Evolutionary conservation across 768 basidiomycete genomes (phyloP), one percentile per base, ranked within the genome.

Genomic region (Pleurotus pulmonarius): DNA sequence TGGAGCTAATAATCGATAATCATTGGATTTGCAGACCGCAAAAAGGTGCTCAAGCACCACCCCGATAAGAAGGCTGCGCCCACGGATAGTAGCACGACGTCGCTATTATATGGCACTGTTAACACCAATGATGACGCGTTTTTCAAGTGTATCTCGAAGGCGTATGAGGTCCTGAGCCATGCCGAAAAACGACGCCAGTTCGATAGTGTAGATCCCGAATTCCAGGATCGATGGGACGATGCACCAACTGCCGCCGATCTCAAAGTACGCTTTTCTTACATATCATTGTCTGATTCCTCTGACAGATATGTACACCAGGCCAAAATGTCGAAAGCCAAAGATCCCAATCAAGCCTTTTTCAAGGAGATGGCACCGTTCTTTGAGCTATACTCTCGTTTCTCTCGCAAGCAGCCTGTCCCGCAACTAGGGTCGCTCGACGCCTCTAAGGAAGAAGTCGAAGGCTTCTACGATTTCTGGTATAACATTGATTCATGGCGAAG

Each of bases 131-230:
- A 98, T 71, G 96, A 99, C 65, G 87, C 87, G 0, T 98, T 99
- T 80, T 99, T 99, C 90, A 99, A 99, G 75, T 99, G 97, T 70
- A 98, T 99, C 63, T 88, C 92, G 75, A 99, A 99, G 73, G 96
- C 96, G n/a, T 83, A 90, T 73, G 97, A 99, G 63, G 87, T 94
- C 41, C 86, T 99, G 56, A 88, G 86, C 45, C 82, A 96, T 72
- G 67, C 85, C 18, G 94, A 98, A 67, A 87, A 87, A 65, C 86
- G 94, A 56, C 86, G 92, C 46, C 94, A 98, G 70, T 99, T 96
- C 74, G 97, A 99, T 73, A 95, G 93, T 2, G 92, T 97, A 55
- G 96, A 99, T 72, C 90, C 89, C 37, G 69, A 79, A 56, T 88
- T 85, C 67, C 69, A 86, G 29, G 82, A 84, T 46, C 73, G 87